Percentiles rank a stretch among this genome's conserved stretches.
Conservation (phyloP, 140 eudicot genomes). For the Artemisia princeps region DNA sequence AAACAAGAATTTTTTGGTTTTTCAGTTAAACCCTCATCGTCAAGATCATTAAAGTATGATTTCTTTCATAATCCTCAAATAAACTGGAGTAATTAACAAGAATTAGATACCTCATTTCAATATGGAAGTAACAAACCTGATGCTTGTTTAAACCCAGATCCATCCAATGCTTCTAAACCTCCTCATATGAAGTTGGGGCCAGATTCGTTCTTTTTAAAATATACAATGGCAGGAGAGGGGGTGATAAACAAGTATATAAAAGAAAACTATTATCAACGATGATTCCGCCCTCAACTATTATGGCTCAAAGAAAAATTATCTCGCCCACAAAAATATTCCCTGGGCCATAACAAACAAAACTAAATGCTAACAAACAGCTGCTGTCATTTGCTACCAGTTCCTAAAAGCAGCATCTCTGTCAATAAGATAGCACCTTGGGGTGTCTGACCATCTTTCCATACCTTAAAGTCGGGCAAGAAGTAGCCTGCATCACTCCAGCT, state of each 20-base stretch:
- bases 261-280: slow-evolving; percentile 12
- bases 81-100: no score
- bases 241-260: not conserved
- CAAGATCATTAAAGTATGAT: no score
- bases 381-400: slow-evolving; percentile 23
- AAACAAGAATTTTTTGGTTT: no score
- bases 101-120: no score
- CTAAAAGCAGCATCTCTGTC: slow-evolving; percentile 44
- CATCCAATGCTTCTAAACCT: no score
- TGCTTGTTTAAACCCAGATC: no score
- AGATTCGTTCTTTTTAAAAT: no score
- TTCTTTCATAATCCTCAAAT: no score
- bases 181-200: no score
- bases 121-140: no score
- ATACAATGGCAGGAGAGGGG: no score
- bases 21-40: no score
- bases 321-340: slow-evolving; percentile 22
- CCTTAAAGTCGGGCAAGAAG: slow-evolving; percentile 47
- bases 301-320: slow-evolving; percentile 11
- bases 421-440: slow-evolving; percentile 38
- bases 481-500: slow-evolving; percentile 48
- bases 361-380: slow-evolving; percentile 18
- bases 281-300: not conserved
- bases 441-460: slow-evolving; percentile 54
- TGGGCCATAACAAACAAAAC: slow-evolving; percentile 18